phyloP scores from a whole-genome alignment of 1,139 yeast species.

The Suhomyces ambrosiae region DNA sequence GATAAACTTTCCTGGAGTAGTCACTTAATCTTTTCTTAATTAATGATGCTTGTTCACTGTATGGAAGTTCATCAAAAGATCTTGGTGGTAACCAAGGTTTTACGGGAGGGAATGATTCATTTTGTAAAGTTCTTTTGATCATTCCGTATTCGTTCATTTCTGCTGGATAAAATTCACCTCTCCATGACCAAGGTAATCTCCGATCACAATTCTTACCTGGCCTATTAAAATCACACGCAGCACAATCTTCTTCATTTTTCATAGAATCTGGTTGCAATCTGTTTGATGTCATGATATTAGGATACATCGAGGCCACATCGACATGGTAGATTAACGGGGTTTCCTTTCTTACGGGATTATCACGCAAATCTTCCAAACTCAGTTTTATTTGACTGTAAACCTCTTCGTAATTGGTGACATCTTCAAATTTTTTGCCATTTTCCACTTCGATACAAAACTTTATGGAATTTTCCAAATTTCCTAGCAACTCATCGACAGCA shows the following conservation, averaged over 20 bases:
- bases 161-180: conserved; percentile 95
- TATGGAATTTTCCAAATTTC: conserved; percentile 73
- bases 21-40: conserved; percentile 82
- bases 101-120: conserved; percentile 72
- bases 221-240: conserved; percentile 93
- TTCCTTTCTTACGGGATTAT: conserved; percentile 68
- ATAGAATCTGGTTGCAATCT: conserved; percentile 97
- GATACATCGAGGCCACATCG: conserved; percentile 99
- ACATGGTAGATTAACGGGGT: conserved; percentile 92
- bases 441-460: conserved; percentile 86
- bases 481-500: conserved; percentile 78
- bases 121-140: conserved; percentile 81
- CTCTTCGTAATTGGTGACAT: conserved; percentile 79
- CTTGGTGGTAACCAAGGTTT: conserved; percentile 58
- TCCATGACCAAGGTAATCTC: conserved; percentile 95
- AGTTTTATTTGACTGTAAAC: conserved; percentile 59
- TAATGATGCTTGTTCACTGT: conserved; percentile 74
- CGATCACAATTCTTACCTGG: conserved; percentile 95
- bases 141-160: conserved; percentile 88
- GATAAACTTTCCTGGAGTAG: conserved; percentile 83
- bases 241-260: conserved; percentile 94
- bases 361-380: conserved; percentile 58
- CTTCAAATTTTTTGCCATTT: conserved; percentile 67
- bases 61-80: conserved; percentile 72
- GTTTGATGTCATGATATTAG: conserved; percentile 97